Evolutionary conservation across 1,284 basidiomycete genomes (phyloP), one percentile per base, ranked within the genome.

Genomic region (Fomitiporia mediterranea): DNA sequence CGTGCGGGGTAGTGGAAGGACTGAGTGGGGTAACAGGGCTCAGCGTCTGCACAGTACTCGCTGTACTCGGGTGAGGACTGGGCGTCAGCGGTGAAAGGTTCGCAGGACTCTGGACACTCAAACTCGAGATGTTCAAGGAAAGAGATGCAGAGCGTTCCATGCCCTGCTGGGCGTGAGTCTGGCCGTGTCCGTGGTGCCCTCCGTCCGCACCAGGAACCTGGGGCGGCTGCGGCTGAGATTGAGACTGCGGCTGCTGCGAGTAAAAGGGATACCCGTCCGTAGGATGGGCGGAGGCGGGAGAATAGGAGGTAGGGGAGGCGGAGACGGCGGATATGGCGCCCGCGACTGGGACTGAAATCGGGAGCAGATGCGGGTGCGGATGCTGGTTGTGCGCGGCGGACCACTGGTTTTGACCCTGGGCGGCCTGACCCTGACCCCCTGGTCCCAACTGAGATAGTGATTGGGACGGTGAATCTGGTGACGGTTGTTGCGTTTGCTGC

Each of bases 61-160:
- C 59, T 1, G 60, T 60, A 52, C 44, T 66, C 67, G 54, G 68
- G 64, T 34, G 69, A 62, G 42, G 66, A 61, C 23, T 66, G 66
- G 55, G 72, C 68, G 23, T 74, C 68, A 56, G 72, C 69, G 9
- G 76, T 9, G 83, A 84, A 51, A 81, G 72, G 58, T 78, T 78
- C 17, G 80, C 76, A 15, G 85, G 83, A 11, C 82, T 84, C 34
- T 82, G 69, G 60, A 87, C 84, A 49, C 78, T 72, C 53, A 88
- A 75, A 0, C 77, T 75, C 30, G 80, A 81, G 56, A 88, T 72
- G 66, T 87, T 88, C 67, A 88, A 79, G n/a, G 82, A 80, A 53
- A 87, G 74, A 0, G 69, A 63, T 5, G 68, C 62, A 25, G 68
- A 63, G 53, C 67, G 64, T 60, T 69, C 69, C 53, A 61, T 53